Conservation (phyloP, 768 basidiomycete species). For the Calocybe gangraenosa region DNA sequence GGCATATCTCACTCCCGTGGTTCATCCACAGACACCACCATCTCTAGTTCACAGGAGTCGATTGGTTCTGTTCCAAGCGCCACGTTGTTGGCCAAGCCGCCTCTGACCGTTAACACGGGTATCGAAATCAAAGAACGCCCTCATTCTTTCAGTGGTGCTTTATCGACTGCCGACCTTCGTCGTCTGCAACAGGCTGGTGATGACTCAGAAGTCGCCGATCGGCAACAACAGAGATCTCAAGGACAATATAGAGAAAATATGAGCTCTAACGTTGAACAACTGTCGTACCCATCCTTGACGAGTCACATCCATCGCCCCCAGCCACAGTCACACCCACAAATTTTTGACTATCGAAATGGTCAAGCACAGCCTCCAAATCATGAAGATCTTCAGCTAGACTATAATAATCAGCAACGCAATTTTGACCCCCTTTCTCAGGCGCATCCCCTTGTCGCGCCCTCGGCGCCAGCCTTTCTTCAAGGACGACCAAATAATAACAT, state of each 20-base stretch:
- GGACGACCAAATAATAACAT: slow-evolving; percentile 48
- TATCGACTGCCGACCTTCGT: slow-evolving; percentile 69
- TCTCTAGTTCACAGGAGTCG: slow-evolving; percentile 57
- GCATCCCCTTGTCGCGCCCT: slow-evolving; percentile 24
- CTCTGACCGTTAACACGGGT: slow-evolving; percentile 47
- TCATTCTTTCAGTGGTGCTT: slow-evolving; percentile 76
- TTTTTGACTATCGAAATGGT: slow-evolving; percentile 46
- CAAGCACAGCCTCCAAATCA: slow-evolving; percentile 33
- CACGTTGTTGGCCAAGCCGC: slow-evolving; percentile 50
- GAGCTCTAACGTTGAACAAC: slow-evolving; percentile 36
- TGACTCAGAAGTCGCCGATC: slow-evolving; percentile 30
- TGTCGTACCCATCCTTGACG: slow-evolving; percentile 67
- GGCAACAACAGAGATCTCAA: slow-evolving; percentile 47
- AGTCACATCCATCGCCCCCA: slow-evolving; percentile 52
- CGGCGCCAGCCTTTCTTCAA: slow-evolving; percentile 44
- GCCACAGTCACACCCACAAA: slow-evolving; percentile 39
- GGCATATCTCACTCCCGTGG: slow-evolving; percentile 73
- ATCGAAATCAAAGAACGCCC: slow-evolving; percentile 71
- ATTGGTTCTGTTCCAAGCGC: slow-evolving; percentile 48
- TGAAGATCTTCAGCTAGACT: slow-evolving; percentile 52
- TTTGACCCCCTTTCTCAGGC: slow-evolving; percentile 42
- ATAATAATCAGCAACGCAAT: slow-evolving; percentile 52
- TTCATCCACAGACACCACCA: slow-evolving; percentile 75
- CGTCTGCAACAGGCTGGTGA: slow-evolving; percentile 71
- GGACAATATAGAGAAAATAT: slow-evolving; percentile 44